Conservation (phyloP, 2,329 filamentous ascomycete species). For the Alternaria angustiovoidea region DNA sequence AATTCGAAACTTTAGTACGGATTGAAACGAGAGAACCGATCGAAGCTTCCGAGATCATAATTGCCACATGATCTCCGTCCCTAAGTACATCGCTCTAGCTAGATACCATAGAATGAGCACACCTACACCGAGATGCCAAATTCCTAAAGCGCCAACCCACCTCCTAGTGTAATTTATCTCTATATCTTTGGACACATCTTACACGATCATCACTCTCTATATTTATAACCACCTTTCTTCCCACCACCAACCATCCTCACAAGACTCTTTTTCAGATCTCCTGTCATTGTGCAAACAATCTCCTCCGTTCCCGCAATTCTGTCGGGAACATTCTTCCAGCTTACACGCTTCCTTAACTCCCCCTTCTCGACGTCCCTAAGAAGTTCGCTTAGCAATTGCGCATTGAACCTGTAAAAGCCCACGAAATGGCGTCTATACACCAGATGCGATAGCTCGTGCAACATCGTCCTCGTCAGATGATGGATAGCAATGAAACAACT, state of each 20-base stretch:
- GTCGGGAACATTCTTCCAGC: neutral
- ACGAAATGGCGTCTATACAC: neutral
- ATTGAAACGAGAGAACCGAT: no score
- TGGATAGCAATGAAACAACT: neutral
- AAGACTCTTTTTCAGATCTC: neutral
- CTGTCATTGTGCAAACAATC: neutral
- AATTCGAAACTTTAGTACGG: no score
- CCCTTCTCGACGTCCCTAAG: neutral
- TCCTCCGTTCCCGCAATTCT: neutral
- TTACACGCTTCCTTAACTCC: neutral
- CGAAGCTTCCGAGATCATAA: no score
- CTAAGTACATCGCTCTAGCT: no score
- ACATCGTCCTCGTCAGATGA: neutral
- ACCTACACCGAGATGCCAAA: no score
- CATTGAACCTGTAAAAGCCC: constrained; percentile 2
- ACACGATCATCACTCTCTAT: no score
- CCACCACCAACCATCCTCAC: neutral
- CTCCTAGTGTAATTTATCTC: no score
- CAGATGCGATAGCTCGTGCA: constrained; percentile 16
- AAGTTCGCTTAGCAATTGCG: neutral
- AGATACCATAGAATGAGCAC: no score
- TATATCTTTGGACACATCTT: no score
- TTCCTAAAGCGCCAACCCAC: no score
- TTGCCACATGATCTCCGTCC: no score
- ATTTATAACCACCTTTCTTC: no score